These are phyloP conservation scores for Tetracladium setigerum DNA, from an alignment of 495 filamentous ascomycete species.

Conservation along the genomic window DNA sequence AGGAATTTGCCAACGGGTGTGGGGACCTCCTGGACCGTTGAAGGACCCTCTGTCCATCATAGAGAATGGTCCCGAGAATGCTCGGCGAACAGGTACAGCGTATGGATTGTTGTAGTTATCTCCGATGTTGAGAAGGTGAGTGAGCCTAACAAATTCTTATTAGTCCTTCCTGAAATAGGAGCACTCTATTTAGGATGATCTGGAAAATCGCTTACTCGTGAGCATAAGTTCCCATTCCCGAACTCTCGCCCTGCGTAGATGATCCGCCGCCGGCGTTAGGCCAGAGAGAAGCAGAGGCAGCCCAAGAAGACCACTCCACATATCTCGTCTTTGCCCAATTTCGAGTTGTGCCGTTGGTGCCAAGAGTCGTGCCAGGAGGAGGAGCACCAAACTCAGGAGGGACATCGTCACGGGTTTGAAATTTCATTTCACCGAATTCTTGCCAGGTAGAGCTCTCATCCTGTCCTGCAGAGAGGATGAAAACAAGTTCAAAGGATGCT, in stretches of 20 bases:
- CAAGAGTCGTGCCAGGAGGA: conserved; percentile 11
- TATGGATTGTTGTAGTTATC: conserved; percentile 40
- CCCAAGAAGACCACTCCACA: conserved; percentile 35
- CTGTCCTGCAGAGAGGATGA: conserved; percentile 35
- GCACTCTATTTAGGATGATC: too few relatives aligned
- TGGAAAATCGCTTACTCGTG: too few relatives aligned
- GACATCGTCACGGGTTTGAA: conserved; percentile 27
- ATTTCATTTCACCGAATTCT: conserved; percentile 37
- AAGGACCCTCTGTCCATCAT: conserved; percentile 33
- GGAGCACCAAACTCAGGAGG: conserved; percentile 32
- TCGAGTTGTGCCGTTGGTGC: conserved; percentile 8
- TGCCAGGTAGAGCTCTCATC: conserved; percentile 38
- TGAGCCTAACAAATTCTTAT: conserved; percentile 33
- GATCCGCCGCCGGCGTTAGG: conserved; percentile 35
- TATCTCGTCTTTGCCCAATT: conserved; percentile 33
- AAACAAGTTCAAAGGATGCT: conserved; percentile 28
- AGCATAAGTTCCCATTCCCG: conserved; percentile 7
- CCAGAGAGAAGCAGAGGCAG: conserved; percentile 30
- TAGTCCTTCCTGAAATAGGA: conserved; percentile 18
- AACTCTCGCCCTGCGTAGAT: conserved; percentile 35
- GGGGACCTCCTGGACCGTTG: conserved; percentile 36
- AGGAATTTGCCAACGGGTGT: conserved; percentile 34
- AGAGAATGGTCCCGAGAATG: conserved; percentile 32
- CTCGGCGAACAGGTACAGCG: conserved; percentile 26
- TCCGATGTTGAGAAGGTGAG: conserved; percentile 33